phyloP scores from a whole-genome alignment of 2,329 filamentous ascomycete species.

The Epichloe festucae region DNA sequence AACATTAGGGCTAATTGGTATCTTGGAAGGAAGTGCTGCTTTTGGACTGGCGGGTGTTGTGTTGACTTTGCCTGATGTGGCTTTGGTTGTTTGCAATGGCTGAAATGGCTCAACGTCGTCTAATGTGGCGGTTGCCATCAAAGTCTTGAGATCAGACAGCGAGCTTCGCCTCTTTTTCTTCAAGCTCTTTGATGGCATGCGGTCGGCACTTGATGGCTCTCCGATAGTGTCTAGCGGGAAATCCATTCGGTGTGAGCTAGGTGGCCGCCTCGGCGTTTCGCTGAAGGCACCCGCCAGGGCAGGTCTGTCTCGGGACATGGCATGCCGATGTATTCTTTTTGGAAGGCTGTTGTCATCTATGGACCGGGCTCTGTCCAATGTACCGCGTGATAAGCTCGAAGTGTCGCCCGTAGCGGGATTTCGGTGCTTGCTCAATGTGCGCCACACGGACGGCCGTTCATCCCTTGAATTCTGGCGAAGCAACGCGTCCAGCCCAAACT shows the following conservation, averaged over 20 bases:
- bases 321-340: conserved; percentile 28
- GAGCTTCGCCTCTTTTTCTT: conserved; percentile 83
- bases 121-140: conserved; percentile 50
- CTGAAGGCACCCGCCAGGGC: conserved; percentile 51
- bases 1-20: conserved; percentile 35
- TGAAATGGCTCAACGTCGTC: conserved; percentile 24
- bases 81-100: conserved; percentile 38
- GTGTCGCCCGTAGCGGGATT: conserved; percentile 45
- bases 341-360: conserved; percentile 52
- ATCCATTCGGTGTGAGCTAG: conserved; percentile 43
- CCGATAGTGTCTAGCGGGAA: conserved; percentile 46
- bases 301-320: conserved; percentile 46
- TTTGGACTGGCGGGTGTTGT: conserved; percentile 28
- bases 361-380: conserved; percentile 59
- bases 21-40: conserved; percentile 32
- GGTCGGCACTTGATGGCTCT: conserved; percentile 36
- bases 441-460: conserved; percentile 68
- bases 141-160: conserved; percentile 66
- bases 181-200: conserved; percentile 23
- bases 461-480: conserved; percentile 69
- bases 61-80: conserved; percentile 44
- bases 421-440: conserved; percentile 76
- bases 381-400: conserved; percentile 52
- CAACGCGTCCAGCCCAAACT: conserved; percentile 68
- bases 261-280: conserved; percentile 38